Percentiles rank a stretch among this genome's conserved stretches.
Evolutionary conservation across 768 basidiomycete species (phyloP).

Genomic region (Auricularia auricula-judae): DNA sequence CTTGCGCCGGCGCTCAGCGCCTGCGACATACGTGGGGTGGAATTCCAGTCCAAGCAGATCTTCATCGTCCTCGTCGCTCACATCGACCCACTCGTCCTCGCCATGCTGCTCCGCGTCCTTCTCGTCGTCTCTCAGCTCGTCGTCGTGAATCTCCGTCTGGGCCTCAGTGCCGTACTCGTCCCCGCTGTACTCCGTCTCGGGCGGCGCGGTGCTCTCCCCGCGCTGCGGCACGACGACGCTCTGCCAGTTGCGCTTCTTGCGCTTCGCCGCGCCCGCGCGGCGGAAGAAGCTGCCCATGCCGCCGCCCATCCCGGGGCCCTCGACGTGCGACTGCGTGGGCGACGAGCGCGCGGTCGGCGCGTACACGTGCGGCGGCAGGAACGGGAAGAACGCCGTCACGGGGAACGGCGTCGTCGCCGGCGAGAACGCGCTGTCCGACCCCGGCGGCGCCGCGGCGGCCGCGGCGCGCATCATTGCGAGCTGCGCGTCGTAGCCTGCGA

Average conservation of each 20-base stretch:
- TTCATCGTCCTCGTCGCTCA: conserved; percentile 8
- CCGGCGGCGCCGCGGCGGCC: background rate
- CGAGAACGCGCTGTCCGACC: background rate
- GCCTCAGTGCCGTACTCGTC: background rate
- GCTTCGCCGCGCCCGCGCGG: conserved; percentile 24
- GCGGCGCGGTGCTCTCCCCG: conserved; percentile 24
- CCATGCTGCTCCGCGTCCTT: background rate
- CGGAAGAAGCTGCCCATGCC: background rate
- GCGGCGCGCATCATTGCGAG: background rate
- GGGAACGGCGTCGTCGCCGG: background rate
- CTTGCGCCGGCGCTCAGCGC: conserved; percentile 53
- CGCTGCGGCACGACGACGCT: background rate
- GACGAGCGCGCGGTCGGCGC: background rate
- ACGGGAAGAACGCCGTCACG: background rate
- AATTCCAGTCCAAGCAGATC: conserved; percentile 57
- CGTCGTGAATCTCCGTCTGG: conserved; percentile 44
- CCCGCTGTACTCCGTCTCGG: conserved; percentile 12
- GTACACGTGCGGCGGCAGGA: background rate
- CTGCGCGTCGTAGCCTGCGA: background rate
- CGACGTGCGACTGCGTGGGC: background rate
- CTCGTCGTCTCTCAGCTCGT: conserved; percentile 35
- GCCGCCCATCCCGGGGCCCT: background rate
- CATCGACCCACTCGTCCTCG: conserved; percentile 5
- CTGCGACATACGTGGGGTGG: conserved; percentile 59
- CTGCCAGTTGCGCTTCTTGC: conserved; percentile 10